Evolutionary conservation across 169 alveolate species (phyloP).

Genomic region (Plasmodium reichenowi): DNA sequence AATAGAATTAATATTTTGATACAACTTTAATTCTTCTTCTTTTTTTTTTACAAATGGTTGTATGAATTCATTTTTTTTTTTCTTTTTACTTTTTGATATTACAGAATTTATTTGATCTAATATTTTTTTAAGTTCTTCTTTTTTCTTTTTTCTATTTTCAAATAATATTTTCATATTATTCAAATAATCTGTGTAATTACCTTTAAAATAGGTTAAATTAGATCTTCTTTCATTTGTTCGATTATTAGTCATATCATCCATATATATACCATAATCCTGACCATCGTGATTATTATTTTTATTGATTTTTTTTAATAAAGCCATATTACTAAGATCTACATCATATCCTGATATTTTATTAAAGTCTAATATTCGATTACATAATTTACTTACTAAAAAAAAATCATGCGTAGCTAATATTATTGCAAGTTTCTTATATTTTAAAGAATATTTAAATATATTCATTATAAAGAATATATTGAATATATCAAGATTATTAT

Average conservation of each 20-base stretch:
- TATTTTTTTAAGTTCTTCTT: constrained; percentile 69
- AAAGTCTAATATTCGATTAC: constrained; percentile 61
- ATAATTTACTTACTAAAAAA: constrained; percentile 56
- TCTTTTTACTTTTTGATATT: constrained; percentile 44
- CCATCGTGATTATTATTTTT: not conserved
- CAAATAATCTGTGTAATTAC: constrained; percentile 40
- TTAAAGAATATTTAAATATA: constrained; percentile 51
- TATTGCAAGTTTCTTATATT: constrained; percentile 54
- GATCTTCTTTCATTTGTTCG: not conserved
- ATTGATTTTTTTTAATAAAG: constrained; percentile 34
- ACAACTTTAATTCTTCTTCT: constrained; percentile 62
- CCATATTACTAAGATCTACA: constrained; percentile 34
- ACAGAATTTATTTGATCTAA: constrained; percentile 50
- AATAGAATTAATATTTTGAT: constrained; percentile 37
- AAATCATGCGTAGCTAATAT: constrained; percentile 75
- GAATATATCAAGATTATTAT: constrained; percentile 82
- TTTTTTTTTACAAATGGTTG: constrained; percentile 45
- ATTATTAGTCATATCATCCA: not conserved
- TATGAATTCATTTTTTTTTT: constrained; percentile 68
- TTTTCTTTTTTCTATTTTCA: constrained; percentile 58
- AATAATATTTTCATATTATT: constrained; percentile 65
- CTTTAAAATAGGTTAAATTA: constrained; percentile 42
- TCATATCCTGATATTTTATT: constrained; percentile 59
- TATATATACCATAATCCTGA: too few relatives aligned
- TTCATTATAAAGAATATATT: constrained; percentile 76